Percentiles rank a stretch among this genome's conserved stretches.
Evolutionary conservation across 345 rosid species (phyloP).

Genomic region (Acer yangbiense): DNA sequence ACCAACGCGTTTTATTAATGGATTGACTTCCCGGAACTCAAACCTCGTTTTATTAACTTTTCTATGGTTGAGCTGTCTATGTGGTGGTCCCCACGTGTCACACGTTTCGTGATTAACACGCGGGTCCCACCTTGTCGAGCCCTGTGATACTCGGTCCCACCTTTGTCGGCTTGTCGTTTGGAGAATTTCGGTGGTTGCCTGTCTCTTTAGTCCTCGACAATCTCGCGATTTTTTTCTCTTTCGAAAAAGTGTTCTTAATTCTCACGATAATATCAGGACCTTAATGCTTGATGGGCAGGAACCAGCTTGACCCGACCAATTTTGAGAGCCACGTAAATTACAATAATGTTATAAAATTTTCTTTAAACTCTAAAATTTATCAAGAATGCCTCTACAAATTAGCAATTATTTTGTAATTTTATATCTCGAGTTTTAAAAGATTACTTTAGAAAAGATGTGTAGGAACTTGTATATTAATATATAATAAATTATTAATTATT

Average conservation of each 20-base stretch:
- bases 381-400: no score
- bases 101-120: not conserved
- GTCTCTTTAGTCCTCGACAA: not conserved
- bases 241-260: not conserved
- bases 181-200: conserved; percentile 17
- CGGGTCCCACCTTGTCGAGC: conserved; percentile 29
- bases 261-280: conserved; percentile 1
- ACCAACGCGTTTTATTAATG: conserved; percentile 2
- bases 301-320: not conserved
- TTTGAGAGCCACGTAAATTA: not conserved
- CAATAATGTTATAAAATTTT: not conserved
- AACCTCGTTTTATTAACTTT: not conserved
- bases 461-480: no score
- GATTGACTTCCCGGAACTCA: conserved; percentile 15
- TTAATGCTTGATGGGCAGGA: not conserved
- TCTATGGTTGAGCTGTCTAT: conserved; percentile 6
- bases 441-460: no score
- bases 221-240: not conserved
- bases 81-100: conserved; percentile 14
- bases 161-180: conserved; percentile 54
- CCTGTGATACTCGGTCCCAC: conserved; percentile 27
- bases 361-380: no score
- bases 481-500: no score
- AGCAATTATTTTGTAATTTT: no score
- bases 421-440: no score